These are phyloP conservation scores for Pseudocercospora fijiensis DNA, from an alignment of 2,329 filamentous ascomycete genomes.

Conservation along the genomic window DNA sequence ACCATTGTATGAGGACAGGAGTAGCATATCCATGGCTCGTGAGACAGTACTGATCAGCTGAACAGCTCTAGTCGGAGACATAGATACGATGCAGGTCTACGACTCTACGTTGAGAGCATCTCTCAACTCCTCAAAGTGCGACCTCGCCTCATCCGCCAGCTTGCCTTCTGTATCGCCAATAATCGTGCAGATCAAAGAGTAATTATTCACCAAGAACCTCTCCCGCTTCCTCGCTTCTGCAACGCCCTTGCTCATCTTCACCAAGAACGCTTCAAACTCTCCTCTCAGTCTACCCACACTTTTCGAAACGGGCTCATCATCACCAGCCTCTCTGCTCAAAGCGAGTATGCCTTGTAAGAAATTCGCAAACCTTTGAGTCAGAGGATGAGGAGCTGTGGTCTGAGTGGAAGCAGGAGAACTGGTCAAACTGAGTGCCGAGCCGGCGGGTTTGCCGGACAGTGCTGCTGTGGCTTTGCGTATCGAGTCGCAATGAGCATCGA, in stretches of 20 bases:
- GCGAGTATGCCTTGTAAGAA: conserved; percentile 80
- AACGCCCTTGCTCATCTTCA: conserved; percentile 72
- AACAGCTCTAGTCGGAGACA: too few species aligned
- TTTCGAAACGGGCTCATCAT: conserved; percentile 86
- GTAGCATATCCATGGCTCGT: neutral
- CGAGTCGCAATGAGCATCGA: conserved; percentile 90
- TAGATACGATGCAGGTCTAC: conserved; percentile 10
- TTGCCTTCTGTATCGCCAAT: conserved; percentile 71
- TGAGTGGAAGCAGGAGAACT: conserved; percentile 55
- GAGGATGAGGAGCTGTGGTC: conserved; percentile 80
- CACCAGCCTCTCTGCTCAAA: conserved; percentile 84
- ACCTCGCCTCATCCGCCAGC: conserved; percentile 70
- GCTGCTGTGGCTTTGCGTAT: conserved; percentile 60
- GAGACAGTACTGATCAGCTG: too few species aligned
- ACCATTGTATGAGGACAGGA: neutral
- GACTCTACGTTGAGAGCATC: conserved; percentile 33
- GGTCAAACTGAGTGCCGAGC: conserved; percentile 57
- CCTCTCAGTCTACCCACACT: conserved; percentile 73
- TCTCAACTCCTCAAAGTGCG: conserved; percentile 66
- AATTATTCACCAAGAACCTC: conserved; percentile 93
- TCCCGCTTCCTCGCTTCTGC: conserved; percentile 77
- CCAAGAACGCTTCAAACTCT: conserved; percentile 81
- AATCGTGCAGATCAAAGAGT: conserved; percentile 89
- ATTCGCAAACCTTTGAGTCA: conserved; percentile 94
- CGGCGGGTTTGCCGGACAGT: conserved; percentile 49